Conservation (phyloP, 495 filamentous ascomycete species). For the Patellaria atrata region DNA sequence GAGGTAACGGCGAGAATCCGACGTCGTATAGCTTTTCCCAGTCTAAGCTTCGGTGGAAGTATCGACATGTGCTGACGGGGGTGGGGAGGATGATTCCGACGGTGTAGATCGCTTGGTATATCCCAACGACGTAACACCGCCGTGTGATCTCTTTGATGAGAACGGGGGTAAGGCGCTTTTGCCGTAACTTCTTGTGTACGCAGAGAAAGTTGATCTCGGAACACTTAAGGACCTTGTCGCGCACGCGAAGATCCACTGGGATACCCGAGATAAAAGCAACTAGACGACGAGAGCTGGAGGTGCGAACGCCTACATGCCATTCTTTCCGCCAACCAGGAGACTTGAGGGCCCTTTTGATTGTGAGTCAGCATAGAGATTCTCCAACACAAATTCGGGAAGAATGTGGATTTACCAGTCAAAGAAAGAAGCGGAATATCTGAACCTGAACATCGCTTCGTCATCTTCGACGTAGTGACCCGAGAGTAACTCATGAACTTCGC, state of each 20-base stretch:
- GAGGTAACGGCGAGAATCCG: conserved; percentile 72
- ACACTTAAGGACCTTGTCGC: conserved; percentile 54
- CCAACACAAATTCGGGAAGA: conserved; percentile 1
- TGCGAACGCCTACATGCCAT: conserved; percentile 91
- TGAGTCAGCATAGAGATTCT: conserved; percentile 21
- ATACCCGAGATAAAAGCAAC: conserved; percentile 93
- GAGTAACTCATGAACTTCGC: conserved; percentile 78
- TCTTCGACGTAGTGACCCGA: conserved; percentile 94
- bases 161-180: conserved; percentile 79
- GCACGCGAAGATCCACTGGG: conserved; percentile 67
- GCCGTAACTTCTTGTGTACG: conserved; percentile 91
- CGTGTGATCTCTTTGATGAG: conserved; percentile 96
- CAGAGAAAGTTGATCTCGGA: conserved; percentile 97
- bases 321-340: conserved; percentile 89
- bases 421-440: conserved; percentile 82
- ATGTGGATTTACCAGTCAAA: conserved; percentile 56
- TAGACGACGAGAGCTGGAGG: conserved; percentile 58
- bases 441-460: conserved; percentile 88
- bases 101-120: conserved; percentile 93
- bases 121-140: conserved; percentile 62
- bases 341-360: conserved; percentile 61
- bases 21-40: conserved; percentile 93
- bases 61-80: conserved; percentile 81
- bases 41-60: conserved; percentile 83
- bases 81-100: conserved; percentile 79